Base-by-base conservation (phyloP, 805 yeast genomes). In the Lachancea meyersii region DNA sequence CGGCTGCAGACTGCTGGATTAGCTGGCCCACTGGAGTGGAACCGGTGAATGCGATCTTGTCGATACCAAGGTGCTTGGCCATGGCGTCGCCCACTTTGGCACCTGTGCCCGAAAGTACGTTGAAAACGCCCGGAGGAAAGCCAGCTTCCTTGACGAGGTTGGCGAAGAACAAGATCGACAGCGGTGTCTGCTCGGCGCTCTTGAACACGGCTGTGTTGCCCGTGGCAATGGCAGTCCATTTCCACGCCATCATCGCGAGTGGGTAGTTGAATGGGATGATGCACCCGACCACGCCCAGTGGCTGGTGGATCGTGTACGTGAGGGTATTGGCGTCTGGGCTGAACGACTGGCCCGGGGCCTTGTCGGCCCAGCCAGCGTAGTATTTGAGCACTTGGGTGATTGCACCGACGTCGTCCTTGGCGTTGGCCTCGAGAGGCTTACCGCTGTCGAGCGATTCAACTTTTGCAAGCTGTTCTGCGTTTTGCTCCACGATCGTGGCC, bases 311-410 rank as follows among this genome's bases (percentile, higher is more conserved):
- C 13, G 78, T 75, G 56, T 71, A 74, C 17, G 73, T 71, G 43
- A 76, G 69, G 59, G 79, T 79, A 32, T 73, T 68, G 32, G 68
- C 66, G 31, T 74, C 78, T 8, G 79, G 75, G 53, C 81, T 81
- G 47, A 81, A 71, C 13, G 82, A 72, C 46, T 74, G 69, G 14
- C 94, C 94, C 44, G 67, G 68, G 42, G 79, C 69, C 64, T 80
- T 77, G 62, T 82, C 86, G 40, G 87, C 83, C 74, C 80, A 77
- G 19, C 93, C 91, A 33, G 86, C 87, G 55, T 76, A 75, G 58
- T 80, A 81, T 52, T 75, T 74, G 64, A 80, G 69, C 28, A 75
- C 75, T 48, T 68, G 75, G 30, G 76, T 72, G 31, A 77, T 67
- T 45, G 76, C 80, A 16, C 69, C 70, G 32, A 85, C 72, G 55